Base-by-base conservation (phyloP, 2,329 filamentous ascomycete genomes). In the Biscogniauxia marginata region DNA sequence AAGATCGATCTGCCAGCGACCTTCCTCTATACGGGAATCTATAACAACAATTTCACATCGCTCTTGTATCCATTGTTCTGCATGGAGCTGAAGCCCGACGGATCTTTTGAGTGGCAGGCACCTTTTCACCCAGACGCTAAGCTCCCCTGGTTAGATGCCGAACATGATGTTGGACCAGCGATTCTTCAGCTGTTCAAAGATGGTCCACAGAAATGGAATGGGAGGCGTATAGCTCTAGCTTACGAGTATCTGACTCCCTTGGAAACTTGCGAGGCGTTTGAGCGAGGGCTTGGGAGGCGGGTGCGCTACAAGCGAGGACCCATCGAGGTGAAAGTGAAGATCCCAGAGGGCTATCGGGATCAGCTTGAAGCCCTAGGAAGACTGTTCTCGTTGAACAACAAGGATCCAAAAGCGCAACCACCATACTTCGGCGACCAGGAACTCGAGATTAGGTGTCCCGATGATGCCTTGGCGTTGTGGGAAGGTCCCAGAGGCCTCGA, bases 41-140 rank as follows among this genome's bases (percentile, higher is more conserved):
- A 98, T 80, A 96, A 98, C 80, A 98, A 98, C 76, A 98, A 99
- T 73, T 99, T 98, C 75, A 98, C 93, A 24, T 95, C 90, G 48
- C 81, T 97, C 25, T 86, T 86, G 1, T 98, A 96, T 70, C 95
- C 95, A 1, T 81, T 98, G 3, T 98, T 98, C 77, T 95, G 93
- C 75, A 96, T 97, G 89, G 91, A 96, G 61, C 78, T 96, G 48
- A 87, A 91, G 73, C 73, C 80, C 1, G 91, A 97, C 66, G 92
- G 91, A 18, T 92, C 89, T 53, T 97, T 97, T 71, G 78, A 88
- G 56, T 98, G 95, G 95, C 87, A 91, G 69, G 93, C 93, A 1
- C 95, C 95, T 0, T 98, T 98, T 73, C 90, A 96, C 66, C 90
- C 91, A 1, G 84, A 96, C 65, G 89, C 88, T 56, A 91, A 91